Base-by-base conservation (phyloP, 805 yeast species). In the Kluyveromyces dobzhanskii region DNA sequence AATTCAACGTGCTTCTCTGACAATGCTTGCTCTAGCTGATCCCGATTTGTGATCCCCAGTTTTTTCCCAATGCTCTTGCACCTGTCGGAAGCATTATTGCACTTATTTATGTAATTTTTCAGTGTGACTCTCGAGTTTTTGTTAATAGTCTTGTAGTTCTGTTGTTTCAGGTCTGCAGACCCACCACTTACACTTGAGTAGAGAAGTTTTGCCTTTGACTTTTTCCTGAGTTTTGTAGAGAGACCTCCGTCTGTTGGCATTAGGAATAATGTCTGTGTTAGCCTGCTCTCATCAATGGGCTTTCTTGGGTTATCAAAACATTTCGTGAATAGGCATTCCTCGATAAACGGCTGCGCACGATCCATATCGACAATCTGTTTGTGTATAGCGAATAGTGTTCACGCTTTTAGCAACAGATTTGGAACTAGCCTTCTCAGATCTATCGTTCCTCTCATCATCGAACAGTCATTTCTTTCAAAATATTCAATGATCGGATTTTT, bases 171-270 rank as follows among this genome's bases (percentile, higher is more conserved):
- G 10, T 42, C 32, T 17, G 25, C 21, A 28, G 44, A 51, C 21
- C 39, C 40, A 17, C 42, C 50, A 21, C 34, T 35, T 37, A 36
- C 47, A 16, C 39, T 49, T 24, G 39, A 35, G 8, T 37, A 33
- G 3, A 32, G 17, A n/a, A 41, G 31, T 16, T 36, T 39, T 9
- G 8, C 42, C 38, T 31, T 49, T 36, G 38, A 51, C 37, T 38
- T 51, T 25, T 42, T 50, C 32, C 49, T 52, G 28, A 56, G 40
- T 32, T 44, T 44, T 4, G 50, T 34, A 8, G 54, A 42, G 3
- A 48, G 29, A 11, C 59, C 59, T 21, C 61, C 62, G 44, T 56
- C 64, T 1, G 69, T 63, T 6, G 70, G 69, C 14, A 54, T 38
- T 5, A 59, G 38, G 8, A 58, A 40, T 17, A 49, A 53, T 30